Base-by-base conservation (phyloP, 164 flowering plant genomes). In the Echeveria elegans region DNA sequence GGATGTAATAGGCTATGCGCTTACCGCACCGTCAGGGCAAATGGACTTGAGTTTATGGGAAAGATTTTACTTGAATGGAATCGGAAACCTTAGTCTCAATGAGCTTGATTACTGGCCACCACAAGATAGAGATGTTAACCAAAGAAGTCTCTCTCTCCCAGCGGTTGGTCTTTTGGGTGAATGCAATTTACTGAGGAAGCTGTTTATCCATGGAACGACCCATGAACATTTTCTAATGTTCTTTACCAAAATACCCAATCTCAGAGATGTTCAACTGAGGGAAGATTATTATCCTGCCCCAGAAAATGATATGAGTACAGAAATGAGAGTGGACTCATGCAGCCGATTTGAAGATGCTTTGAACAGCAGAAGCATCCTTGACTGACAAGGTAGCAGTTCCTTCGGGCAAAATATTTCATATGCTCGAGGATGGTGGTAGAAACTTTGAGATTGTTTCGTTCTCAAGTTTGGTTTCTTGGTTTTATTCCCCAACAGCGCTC, bases 61-160 rank as follows among this genome's bases (percentile, higher is more conserved):
- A 72, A 75, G 99, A 74, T 95, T 87, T 72, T 86, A 78, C 74
- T 70, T 95, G 63, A 78, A 63, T 32, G 97, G 97, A 31, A 83
- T 95, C 1, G 78, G 78, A 50, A 47, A 63, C 28, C 67, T 92
- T 78, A 78, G 63, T 1, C 84, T 92, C 9, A 75, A 36, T 59
- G 96, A 90, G 73, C 89, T 95, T 5, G 88, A 95, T 75, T 95
- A 95, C 63, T 95, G 99, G 99, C 96, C 96, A 1, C 97, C 97
- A 6, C 99, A 95, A 48, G 99, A 95, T 72, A 74, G 86, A 76
- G 96, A 92, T 48, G 88, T 95, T 9, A 89, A 92, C 73, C 90
- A 86, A 72, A 79, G 99, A 80, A 80, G 97, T 64, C 75, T 95
- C 0, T 81, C 94, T 1, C 88, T 92, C n/a, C 96, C 97, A 0